Evolutionary conservation across 257 asterid genomes (phyloP).

Genomic region (Rhazya stricta): DNA sequence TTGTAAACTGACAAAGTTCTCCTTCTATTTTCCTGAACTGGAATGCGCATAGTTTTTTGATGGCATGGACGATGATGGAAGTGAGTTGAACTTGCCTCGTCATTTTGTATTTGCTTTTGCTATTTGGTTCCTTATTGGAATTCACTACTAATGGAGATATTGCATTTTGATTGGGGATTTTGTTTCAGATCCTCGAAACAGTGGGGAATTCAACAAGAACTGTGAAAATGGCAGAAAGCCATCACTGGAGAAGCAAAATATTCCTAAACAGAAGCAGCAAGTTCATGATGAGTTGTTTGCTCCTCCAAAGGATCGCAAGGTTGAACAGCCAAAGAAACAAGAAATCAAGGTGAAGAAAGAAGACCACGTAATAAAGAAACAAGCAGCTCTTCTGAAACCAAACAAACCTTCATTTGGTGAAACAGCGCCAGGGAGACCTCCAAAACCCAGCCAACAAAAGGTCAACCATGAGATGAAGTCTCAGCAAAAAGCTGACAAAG

Average conservation of each 20-base stretch:
- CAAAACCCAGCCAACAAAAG: constrained; percentile 41
- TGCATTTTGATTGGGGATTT: constrained; percentile 38
- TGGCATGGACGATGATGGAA: constrained; percentile 94
- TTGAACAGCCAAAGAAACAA: constrained; percentile 40
- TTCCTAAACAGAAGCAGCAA: constrained; percentile 27
- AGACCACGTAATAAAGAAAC: constrained; percentile 41
- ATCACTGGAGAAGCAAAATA: constrained; percentile 26
- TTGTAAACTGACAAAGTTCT: constrained; percentile 26
- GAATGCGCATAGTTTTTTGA: constrained; percentile 66
- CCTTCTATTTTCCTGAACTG: constrained; percentile 26
- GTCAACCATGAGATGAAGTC: constrained; percentile 29
- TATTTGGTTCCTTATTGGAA: constrained; percentile 47
- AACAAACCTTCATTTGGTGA: constrained; percentile 33
- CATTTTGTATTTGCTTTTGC: constrained; percentile 33
- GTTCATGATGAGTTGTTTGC: constrained; percentile 17
- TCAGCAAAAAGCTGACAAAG: constrained; percentile 41
- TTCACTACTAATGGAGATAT: constrained; percentile 42
- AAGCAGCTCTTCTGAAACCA: constrained; percentile 35
- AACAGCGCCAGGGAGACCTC: constrained; percentile 46
- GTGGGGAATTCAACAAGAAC: constrained; percentile 76
- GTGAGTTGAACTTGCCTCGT: constrained; percentile 59
- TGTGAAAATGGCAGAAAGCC: constrained; percentile 63
- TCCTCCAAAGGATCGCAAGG: constrained; percentile 36
- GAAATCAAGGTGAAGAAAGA: constrained; percentile 40
- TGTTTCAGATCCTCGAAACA: constrained; percentile 74